phyloP scores from a whole-genome alignment of 2,329 filamentous ascomycete species.

The Stagonosporopsis chrysanthemi region DNA sequence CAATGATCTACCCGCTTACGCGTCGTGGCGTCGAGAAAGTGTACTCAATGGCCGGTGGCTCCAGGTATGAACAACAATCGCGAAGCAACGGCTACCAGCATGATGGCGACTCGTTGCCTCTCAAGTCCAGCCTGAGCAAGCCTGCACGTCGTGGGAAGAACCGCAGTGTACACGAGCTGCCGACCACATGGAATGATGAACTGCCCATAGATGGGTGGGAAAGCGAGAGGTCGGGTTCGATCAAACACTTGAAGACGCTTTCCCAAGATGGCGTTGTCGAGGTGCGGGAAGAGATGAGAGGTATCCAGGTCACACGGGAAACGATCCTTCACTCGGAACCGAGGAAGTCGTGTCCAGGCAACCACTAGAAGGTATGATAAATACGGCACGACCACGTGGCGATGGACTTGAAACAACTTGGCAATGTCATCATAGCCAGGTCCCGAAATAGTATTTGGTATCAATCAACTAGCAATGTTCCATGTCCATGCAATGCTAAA shows the following conservation, averaged over 20 bases:
- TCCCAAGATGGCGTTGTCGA: neutral
- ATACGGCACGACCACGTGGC: neutral
- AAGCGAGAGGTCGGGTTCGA: slow-evolving; percentile 6
- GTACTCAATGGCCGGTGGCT: slow-evolving; percentile 13
- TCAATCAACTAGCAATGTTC: neutral
- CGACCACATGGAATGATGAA: slow-evolving; percentile 17
- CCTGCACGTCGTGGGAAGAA: slow-evolving; percentile 1
- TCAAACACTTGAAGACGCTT: slow-evolving; percentile 1
- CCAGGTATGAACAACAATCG: neutral
- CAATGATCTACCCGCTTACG: slow-evolving; percentile 51
- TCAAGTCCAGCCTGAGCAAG: slow-evolving; percentile 7
- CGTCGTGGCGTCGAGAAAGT: slow-evolving; percentile 20
- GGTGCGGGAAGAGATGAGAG: neutral
- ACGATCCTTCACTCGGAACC: slow-evolving; percentile 5
- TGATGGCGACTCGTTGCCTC: slow-evolving; percentile 16
- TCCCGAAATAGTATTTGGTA: neutral
- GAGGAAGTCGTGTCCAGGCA: neutral
- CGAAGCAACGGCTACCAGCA: slow-evolving; percentile 3
- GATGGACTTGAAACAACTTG: neutral
- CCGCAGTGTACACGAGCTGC: slow-evolving; percentile 9
- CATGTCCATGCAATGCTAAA: neutral
- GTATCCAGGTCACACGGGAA: slow-evolving; percentile 15
- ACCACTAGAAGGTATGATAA: neutral
- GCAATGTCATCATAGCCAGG: neutral
- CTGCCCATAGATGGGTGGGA: slow-evolving; percentile 12